Evolutionary conservation across 2,329 filamentous ascomycete species (phyloP), one percentile per base, ranked within the genome.

Genomic region (Botrytis fabae): DNA sequence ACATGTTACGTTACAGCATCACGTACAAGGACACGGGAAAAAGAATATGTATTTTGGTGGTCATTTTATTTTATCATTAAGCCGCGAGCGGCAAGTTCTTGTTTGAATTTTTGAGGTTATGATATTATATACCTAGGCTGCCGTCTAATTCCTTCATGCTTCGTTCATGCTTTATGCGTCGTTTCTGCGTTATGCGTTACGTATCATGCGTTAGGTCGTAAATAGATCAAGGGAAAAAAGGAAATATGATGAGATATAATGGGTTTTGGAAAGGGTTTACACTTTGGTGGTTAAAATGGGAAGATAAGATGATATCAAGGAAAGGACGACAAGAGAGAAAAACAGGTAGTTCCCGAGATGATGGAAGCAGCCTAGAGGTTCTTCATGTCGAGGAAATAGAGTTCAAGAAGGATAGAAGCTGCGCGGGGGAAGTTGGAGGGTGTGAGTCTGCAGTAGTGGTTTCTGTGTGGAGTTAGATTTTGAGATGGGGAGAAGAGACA

Each of bases 371-470:
- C 14, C 20, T 59, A 74, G 63, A 70, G 54, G 22, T 57, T 73
- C 44, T 74, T 76, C 70, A 62, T 32, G 46, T 80, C 78, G 62
- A 80, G 74, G 68, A 80, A 80, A 73, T 80, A 80, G 22, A 80
- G 59, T 44, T 80, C 78, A 25, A 80, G 75, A 6, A 80, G 64
- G 28, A 80, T 78, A 32, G 76, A 77, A 1, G 74, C 76, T 16
- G 75, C 66, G 51, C 78, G 51, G 1, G 79, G 78, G 0, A 78
- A 66, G 7, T 72, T 57, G 8, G 78, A 78, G 4, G 76, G 76
- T 8, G 78, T 75, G 8, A 80, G 72, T 69, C 73, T 79, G 73
- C 77, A 79, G 54, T 75, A 80, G 60, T 80, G 79, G 51, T 78
- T 80, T 51, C 79, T 80, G 61, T 42, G n/a, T 20, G n/a, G 18